These are phyloP conservation scores for Ramularia endophylla DNA, from an alignment of 2,329 filamentous ascomycete genomes.

Conservation along the genomic window DNA sequence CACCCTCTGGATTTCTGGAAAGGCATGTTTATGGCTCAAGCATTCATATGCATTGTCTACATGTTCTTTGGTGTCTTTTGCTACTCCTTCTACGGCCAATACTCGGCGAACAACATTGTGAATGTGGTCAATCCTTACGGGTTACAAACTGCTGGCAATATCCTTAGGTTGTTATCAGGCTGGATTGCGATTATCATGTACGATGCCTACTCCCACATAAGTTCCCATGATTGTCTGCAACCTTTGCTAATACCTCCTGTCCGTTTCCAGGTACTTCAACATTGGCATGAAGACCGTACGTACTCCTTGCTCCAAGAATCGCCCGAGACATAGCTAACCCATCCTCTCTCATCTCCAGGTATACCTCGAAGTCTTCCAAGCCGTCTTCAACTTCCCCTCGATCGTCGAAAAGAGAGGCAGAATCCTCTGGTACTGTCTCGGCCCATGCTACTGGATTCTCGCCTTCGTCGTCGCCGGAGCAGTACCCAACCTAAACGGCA, in stretches of 20 bases:
- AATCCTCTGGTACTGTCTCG: conserved; percentile 44
- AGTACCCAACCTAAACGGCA: conserved; percentile 40
- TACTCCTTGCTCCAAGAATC: too few relatives aligned
- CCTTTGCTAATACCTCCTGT: too few relatives aligned
- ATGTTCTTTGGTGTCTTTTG: conserved; percentile 46
- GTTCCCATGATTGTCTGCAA: too few relatives aligned
- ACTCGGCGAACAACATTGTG: conserved; percentile 35
- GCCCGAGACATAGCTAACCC: too few relatives aligned
- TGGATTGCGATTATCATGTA: too few relatives aligned
- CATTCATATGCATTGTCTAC: conserved; percentile 44
- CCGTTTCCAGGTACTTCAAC: too few relatives aligned
- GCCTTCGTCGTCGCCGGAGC: conserved; percentile 51
- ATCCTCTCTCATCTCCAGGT: too few relatives aligned
- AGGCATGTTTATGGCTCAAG: conserved; percentile 38
- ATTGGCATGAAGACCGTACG: conserved; percentile 44
- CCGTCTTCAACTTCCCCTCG: conserved; percentile 45
- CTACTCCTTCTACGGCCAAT: conserved; percentile 38
- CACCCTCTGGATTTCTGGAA: conserved; percentile 45
- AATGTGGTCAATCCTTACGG: too few relatives aligned
- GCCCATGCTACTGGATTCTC: conserved; percentile 52
- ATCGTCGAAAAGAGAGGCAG: conserved; percentile 46
- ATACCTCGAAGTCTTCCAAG: conserved; percentile 49
- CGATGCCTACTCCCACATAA: too few relatives aligned
- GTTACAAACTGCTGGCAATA: too few relatives aligned
- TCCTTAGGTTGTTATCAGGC: too few relatives aligned